phyloP scores from a whole-genome alignment of 1,284 basidiomycete species.

The Gastroboletus turbinatus region DNA sequence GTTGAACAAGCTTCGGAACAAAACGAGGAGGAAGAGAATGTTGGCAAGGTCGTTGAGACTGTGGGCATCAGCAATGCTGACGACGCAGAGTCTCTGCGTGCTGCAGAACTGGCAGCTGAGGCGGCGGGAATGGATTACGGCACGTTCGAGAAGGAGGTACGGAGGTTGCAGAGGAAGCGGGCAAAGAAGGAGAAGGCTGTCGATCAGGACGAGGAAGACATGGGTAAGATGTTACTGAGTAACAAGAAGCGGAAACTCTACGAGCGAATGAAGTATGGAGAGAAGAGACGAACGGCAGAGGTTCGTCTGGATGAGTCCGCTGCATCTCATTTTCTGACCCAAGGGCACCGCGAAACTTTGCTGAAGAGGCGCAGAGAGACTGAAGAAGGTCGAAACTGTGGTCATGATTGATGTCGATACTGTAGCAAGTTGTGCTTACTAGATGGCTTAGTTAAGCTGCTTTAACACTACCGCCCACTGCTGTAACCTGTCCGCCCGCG shows the following conservation, averaged over 20 bases:
- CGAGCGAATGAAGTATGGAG: constrained; percentile 91
- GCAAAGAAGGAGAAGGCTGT: constrained; percentile 34
- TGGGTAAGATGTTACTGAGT: constrained; percentile 99
- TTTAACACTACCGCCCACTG: neutral
- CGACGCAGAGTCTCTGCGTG: constrained; percentile 74
- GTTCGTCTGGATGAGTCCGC: constrained; percentile 45
- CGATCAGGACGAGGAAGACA: constrained; percentile 70
- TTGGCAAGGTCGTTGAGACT: constrained; percentile 42
- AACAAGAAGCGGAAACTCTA: constrained; percentile 96
- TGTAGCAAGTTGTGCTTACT: neutral
- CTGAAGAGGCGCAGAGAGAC: too few species aligned
- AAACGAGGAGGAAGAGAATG: constrained; percentile 34
- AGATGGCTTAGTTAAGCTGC: constrained; percentile 21
- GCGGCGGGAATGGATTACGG: constrained; percentile 84
- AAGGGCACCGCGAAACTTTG: too few species aligned
- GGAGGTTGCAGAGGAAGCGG: constrained; percentile 62
- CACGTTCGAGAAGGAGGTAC: constrained; percentile 79
- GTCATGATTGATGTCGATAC: too few species aligned
- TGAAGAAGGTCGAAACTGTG: too few species aligned
- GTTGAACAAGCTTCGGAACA: constrained; percentile 40
- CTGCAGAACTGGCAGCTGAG: constrained; percentile 94
- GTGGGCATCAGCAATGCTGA: constrained; percentile 50
- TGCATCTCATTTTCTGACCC: neutral
- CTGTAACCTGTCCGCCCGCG: neutral
- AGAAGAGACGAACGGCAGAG: constrained; percentile 80